Percentiles rank a stretch among this genome's conserved stretches.
phyloP scores from a whole-genome alignment of 1,284 basidiomycete species.

The Cutaneotrichosporon cutaneum region DNA sequence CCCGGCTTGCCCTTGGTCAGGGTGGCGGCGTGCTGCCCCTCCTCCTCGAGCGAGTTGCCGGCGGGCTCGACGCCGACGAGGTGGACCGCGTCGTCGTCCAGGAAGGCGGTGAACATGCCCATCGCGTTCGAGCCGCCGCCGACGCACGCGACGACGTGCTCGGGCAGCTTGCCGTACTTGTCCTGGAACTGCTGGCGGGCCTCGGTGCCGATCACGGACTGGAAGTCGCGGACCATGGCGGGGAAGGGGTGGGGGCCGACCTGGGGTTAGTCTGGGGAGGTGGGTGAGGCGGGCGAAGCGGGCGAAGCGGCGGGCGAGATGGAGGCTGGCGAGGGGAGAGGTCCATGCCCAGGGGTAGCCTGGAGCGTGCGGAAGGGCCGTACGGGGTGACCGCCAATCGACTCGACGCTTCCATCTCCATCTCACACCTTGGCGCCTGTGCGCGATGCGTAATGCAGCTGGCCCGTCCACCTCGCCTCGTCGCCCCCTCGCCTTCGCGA shows the following conservation, averaged over 20 bases:
- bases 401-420: too few species aligned
- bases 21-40: conserved; percentile 86
- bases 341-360: not conserved
- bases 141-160: conserved; percentile 92
- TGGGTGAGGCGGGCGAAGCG: not conserved
- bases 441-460: not conserved
- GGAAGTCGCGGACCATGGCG: conserved; percentile 94
- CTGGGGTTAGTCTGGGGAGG: not conserved
- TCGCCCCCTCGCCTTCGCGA: not conserved
- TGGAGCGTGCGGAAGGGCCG: not conserved
- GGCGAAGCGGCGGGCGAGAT: not conserved
- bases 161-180: conserved; percentile 78
- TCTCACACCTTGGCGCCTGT: too few species aligned
- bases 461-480: conserved; percentile 42
- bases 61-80: conserved; percentile 91
- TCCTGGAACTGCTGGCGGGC: conserved; percentile 85
- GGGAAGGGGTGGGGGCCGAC: conserved; percentile 11
- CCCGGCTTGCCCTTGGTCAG: conserved; percentile 85
- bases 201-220: conserved; percentile 90
- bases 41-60: conserved; percentile 87
- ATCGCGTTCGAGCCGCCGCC: conserved; percentile 98
- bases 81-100: conserved; percentile 74
- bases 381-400: too few species aligned
- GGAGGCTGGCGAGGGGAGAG: not conserved
- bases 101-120: conserved; percentile 93